Evolutionary conservation across 768 basidiomycete species (phyloP).

Genomic region (Paxillus rubicundulus): DNA sequence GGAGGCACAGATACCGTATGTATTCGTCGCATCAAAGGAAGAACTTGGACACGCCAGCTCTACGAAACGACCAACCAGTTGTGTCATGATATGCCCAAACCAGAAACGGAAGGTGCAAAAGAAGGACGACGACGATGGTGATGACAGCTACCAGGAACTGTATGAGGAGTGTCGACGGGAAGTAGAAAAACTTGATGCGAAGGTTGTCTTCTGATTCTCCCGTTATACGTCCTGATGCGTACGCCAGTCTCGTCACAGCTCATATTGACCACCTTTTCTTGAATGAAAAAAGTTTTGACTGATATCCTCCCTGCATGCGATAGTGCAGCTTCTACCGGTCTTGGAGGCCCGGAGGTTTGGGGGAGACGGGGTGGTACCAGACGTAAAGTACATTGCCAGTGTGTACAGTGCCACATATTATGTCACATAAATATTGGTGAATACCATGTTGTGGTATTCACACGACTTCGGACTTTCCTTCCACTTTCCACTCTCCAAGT

Average conservation of each 20-base stretch:
- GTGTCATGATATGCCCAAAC: constrained; percentile 90
- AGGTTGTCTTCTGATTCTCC: constrained; percentile 56
- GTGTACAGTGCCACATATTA: neutral
- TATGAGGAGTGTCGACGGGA: constrained; percentile 87
- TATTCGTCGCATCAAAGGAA: constrained; percentile 90
- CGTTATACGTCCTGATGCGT: neutral
- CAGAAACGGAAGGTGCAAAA: constrained; percentile 68
- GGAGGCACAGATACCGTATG: constrained; percentile 87
- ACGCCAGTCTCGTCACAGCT: neutral
- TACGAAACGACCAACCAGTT: constrained; percentile 97
- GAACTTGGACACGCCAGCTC: constrained; percentile 93
- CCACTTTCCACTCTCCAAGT: constrained; percentile 30
- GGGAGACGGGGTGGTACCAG: no score
- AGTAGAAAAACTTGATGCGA: constrained; percentile 76
- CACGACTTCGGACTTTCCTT: constrained; percentile 21
- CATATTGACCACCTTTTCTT: neutral
- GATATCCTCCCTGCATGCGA: neutral
- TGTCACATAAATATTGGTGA: neutral
- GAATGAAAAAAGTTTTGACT: no score
- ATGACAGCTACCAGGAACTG: constrained; percentile 82
- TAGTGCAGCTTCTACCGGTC: neutral
- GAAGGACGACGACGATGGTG: constrained; percentile 62
- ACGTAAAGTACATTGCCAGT: no score
- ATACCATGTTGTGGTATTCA: constrained; percentile 7
- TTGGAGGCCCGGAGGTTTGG: neutral